Conservation (phyloP, 805 yeast species). For the Candida tibetensis region DNA sequence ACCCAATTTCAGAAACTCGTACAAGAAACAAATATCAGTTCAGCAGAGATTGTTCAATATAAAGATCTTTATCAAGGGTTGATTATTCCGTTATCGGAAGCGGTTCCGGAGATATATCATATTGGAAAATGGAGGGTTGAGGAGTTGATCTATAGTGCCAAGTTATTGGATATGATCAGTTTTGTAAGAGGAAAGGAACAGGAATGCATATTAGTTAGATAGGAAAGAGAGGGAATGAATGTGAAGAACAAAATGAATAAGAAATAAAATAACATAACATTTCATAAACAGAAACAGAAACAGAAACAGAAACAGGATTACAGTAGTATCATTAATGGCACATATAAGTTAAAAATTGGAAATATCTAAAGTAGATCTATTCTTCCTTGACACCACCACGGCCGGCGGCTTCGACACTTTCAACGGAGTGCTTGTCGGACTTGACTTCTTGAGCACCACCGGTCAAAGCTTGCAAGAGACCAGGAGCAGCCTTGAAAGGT, state of each 20-base stretch:
- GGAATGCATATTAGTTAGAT: constrained; percentile 43
- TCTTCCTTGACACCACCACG: constrained; percentile 87
- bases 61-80: constrained; percentile 51
- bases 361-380: too few species aligned
- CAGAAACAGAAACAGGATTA: too few species aligned
- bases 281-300: too few species aligned
- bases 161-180: constrained; percentile 49
- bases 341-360: too few species aligned
- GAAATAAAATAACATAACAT: too few species aligned
- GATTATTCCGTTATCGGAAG: constrained; percentile 45
- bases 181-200: constrained; percentile 46
- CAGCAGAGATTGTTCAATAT: constrained; percentile 55
- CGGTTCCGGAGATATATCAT: constrained; percentile 57
- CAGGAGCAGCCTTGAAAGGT: constrained; percentile 84
- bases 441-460: constrained; percentile 55
- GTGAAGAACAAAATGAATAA: too few species aligned
- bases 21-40: constrained; percentile 38
- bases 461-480: constrained; percentile 56
- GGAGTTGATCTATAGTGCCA: constrained; percentile 49
- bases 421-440: constrained; percentile 86
- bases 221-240: constrained; percentile 11
- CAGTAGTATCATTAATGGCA: too few species aligned
- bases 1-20: constrained; percentile 36
- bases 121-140: constrained; percentile 49
- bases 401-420: constrained; percentile 82